Evolutionary conservation across 1,139 yeast genomes (phyloP).

Genomic region (Entelexis paramagnoliae): DNA sequence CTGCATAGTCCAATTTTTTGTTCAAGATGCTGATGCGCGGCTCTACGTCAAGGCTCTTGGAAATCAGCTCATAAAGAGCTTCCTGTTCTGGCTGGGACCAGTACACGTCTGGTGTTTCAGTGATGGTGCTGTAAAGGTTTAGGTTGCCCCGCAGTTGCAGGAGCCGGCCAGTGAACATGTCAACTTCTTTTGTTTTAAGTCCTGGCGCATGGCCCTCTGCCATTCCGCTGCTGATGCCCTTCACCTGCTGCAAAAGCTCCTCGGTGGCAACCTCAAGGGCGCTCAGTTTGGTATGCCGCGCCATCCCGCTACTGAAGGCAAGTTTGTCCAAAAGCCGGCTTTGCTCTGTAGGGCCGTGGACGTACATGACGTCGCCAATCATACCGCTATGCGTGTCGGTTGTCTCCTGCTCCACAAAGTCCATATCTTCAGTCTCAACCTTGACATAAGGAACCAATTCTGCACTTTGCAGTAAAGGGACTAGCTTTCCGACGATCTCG

Average conservation of each 20-base stretch:
- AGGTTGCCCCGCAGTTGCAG: constrained; percentile 68
- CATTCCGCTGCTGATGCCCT: constrained; percentile 52
- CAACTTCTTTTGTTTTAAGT: constrained; percentile 49
- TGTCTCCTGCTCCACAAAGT: constrained; percentile 50
- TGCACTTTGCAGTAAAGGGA: constrained; percentile 41
- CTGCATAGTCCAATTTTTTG: constrained; percentile 77
- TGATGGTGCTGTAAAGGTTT: constrained; percentile 76
- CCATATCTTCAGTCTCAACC: constrained; percentile 78
- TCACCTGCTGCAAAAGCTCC: constrained; percentile 50
- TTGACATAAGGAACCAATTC: constrained; percentile 43
- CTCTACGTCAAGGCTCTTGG: constrained; percentile 60
- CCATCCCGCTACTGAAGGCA: constrained; percentile 79
- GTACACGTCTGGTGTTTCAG: constrained; percentile 84
- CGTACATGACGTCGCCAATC: constrained; percentile 59
- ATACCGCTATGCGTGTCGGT: constrained; percentile 32
- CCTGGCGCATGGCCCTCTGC: constrained; percentile 55
- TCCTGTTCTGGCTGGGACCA: constrained; percentile 89
- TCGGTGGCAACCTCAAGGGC: constrained; percentile 67
- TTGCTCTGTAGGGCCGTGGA: constrained; percentile 42
- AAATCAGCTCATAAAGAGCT: constrained; percentile 57
- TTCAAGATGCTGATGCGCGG: constrained; percentile 72
- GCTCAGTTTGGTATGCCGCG: constrained; percentile 76
- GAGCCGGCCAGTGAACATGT: constrained; percentile 61
- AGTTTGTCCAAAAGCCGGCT: constrained; percentile 62
- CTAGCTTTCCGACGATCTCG: constrained; percentile 41